Base-by-base conservation (phyloP, 2,329 filamentous ascomycete genomes). In the Aciculosporium take region DNA sequence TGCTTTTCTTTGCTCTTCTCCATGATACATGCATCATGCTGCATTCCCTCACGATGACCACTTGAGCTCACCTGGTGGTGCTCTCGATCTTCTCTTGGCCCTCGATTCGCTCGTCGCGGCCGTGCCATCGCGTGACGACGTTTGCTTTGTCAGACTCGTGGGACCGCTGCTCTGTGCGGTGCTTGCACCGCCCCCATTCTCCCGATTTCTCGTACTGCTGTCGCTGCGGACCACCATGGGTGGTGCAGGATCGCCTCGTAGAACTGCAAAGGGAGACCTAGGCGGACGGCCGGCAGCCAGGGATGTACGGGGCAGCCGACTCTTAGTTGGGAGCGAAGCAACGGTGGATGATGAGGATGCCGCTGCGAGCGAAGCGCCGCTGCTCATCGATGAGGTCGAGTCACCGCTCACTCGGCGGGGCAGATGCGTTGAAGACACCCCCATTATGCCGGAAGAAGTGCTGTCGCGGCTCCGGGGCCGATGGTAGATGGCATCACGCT, bases 401-500 rank as follows among this genome's bases (percentile, higher is more conserved):
- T 67, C 66, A 37, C 61, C 64, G 47, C 62, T 68, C 37, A 67
- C 56, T 15, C 65, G 57, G 24, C 65, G 56, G 4, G 66, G 65
- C 13, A 66, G 60, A 33, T 56, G 59, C n/a, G 62, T 64, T 9
- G 59, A 55, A 7, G 28, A n/a, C 17, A 17, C 17, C n/a, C 40
- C 40, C 15, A 33, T 4, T 17, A 28, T 24, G 39, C 13, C 31
- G 7, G 30, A 20, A 4, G 38, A 40, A 1, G 63, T 59, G 40
- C 37, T 34, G 37, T 67, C 64, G 25, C 60, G 54, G 48, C 64
- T 66, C 7, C 60, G 55, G 1, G 66, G 66, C 15, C 64, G 57
- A 45, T 67, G 66, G 3, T 65, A 39, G 25, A 56, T 49, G 20
- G 54, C 51, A 12, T 69, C 66, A 9, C 65, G 64, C 39, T 68